Evolutionary conservation across 495 filamentous ascomycete genomes (phyloP), one percentile per base, ranked within the genome.

Genomic region (Lepraria neglecta): DNA sequence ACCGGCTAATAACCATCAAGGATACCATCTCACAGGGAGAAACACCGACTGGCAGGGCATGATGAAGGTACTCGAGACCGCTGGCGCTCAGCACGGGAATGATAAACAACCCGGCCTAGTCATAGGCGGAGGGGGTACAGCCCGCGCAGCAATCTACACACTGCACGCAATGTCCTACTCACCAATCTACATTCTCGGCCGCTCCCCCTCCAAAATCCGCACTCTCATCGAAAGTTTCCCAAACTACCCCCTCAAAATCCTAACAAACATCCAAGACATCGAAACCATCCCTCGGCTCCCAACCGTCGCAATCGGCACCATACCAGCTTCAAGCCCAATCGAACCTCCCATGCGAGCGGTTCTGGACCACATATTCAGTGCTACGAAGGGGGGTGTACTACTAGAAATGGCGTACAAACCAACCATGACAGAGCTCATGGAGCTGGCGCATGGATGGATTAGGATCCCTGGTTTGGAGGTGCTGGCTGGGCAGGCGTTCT

Each of bases 21-120:
- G 46, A 71, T 78, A 75, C 12, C 81, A 75, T 7, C 81, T 96
- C 4, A 71, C 87, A 52, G 94, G 94, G 17, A 87, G 89, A 68
- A 99, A 99, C 76, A 97, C 92, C 24, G 94, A 99, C 77, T 99
- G 92, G 91, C 80, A 84, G 65, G 94, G 94, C 50, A 99, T 99
- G 85, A 82, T 84, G 14, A 80, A 83, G 56, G 86, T 88, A 4
- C 84, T 99, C n/a, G 84, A 84, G 58, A 82, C 83, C 45, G 85
- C 86, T 3, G 88, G 89, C 31, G 75, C 89, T 27, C 75, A 71
- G 60, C 28, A 21, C n/a, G 74, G 73, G 65, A 65, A 65, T 64
- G 69, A 74, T 50, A 73, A 72, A 51, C 57, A 66, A 63, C 74
- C 76, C 60, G 88, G 75, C 27, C 77, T 91, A 71, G 91, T 97